phyloP scores from a whole-genome alignment of 1,139 yeast species.

The Lodderomyces jiufengensis region DNA sequence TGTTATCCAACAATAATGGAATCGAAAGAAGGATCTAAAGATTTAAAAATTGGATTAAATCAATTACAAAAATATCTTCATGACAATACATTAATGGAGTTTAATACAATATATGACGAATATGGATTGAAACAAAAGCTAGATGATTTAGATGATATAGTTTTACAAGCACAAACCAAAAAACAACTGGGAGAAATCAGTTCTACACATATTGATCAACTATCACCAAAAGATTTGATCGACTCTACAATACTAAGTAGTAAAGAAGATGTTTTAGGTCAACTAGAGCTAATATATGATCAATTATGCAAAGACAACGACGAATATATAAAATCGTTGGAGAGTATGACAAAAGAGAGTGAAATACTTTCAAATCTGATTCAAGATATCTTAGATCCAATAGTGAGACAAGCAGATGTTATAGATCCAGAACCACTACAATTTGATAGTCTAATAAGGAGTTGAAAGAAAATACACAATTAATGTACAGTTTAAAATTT shows the following conservation, averaged over 20 bases:
- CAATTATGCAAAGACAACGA: constrained; percentile 36
- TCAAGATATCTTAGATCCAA: constrained; percentile 2
- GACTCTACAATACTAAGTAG: constrained; percentile 28
- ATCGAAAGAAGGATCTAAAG: constrained; percentile 47
- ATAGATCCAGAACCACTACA: background rate
- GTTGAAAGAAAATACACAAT: no score
- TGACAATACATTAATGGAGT: constrained; percentile 55
- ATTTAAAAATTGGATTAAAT: constrained; percentile 53
- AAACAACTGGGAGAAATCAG: constrained; percentile 17
- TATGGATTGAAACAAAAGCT: constrained; percentile 55
- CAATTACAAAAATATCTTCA: constrained; percentile 66
- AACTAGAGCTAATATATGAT: constrained; percentile 34
- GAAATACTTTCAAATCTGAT: constrained; percentile 5
- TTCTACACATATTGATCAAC: constrained; percentile 30
- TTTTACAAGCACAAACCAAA: constrained; percentile 47
- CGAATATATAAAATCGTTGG: constrained; percentile 26
- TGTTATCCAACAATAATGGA: constrained; percentile 65
- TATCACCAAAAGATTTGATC: constrained; percentile 33
- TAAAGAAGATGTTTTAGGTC: constrained; percentile 24
- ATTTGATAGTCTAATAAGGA: constrained; percentile 1
- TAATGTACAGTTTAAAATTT: no score
- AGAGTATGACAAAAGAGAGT: constrained; percentile 21
- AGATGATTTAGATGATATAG: constrained; percentile 62
- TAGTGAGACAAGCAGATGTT: constrained; percentile 1
- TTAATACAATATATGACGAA: constrained; percentile 62